Evolutionary conservation across 768 basidiomycete species (phyloP), one percentile per base, ranked within the genome.

Genomic region (Panellus pusillus): DNA sequence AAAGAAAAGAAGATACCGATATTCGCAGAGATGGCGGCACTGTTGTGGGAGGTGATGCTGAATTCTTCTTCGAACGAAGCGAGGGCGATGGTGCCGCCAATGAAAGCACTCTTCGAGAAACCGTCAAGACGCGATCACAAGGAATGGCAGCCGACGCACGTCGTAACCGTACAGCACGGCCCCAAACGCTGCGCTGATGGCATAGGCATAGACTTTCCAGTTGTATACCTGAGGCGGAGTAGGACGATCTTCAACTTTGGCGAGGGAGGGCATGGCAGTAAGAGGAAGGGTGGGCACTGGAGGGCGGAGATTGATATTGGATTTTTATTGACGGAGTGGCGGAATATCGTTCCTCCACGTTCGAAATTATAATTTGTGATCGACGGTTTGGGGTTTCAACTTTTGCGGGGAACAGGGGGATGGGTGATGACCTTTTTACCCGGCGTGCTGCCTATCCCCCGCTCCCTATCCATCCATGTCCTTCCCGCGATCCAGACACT

Each of bases 31-130:
- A 50, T 50, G 41, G 40, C 40, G 15, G 49, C 49, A 27, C 20
- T 36, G 35, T 50, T 50, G 4, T n/a, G 20, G 4, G 41, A 40
- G 15, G 31, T 50, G 41, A 50, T 50, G 15, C 35, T 41, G 36
- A 50, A 50, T 32, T 50, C 49, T 13, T 42, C 43, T 32, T 50
- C 9, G 35, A 50, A 50, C 14, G 49, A 50, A 19, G 41, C 20
- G 11, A 50, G 41, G 6, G 49, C 49, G 31, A 50, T 50, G 19
- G 49, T 50, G 17, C 49, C 49, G 31, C 49, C 49, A 36, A 50
- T 43, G 41, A 50, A 50, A 32, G 49, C 49, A 41, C 49, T 50
- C 49, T 50, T n/a, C n/a, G n/a, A n/a, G n/a, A n/a, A n/a, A n/a
- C n/a, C n/a, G n/a, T n/a, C n/a, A n/a, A n/a, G n/a, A n/a, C n/a